These are phyloP conservation scores for Alternaria viburni DNA, from an alignment of 2,329 filamentous ascomycete genomes.

Conservation along the genomic window DNA sequence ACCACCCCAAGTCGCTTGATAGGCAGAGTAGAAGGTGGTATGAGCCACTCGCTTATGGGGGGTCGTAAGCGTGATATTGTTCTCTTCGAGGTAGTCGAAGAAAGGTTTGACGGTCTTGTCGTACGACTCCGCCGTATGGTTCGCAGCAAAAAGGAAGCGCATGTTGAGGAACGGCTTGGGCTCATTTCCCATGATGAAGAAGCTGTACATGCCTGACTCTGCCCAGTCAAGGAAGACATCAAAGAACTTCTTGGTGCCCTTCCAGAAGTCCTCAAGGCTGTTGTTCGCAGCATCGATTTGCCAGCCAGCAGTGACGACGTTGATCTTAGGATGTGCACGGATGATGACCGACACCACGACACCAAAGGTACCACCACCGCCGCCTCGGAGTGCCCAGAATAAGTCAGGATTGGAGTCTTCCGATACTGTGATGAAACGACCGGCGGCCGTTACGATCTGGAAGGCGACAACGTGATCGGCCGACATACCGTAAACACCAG, in stretches of 20 bases:
- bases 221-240: slow-evolving; percentile 20
- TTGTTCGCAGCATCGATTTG: neutral
- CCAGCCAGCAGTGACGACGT: no score
- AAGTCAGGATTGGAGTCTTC: slow-evolving; percentile 19
- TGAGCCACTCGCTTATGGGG: no score
- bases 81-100: no score
- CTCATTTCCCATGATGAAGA: slow-evolving; percentile 17
- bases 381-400: slow-evolving; percentile 34
- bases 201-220: slow-evolving; percentile 22
- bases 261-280: slow-evolving; percentile 25
- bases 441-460: slow-evolving; percentile 28
- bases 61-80: no score
- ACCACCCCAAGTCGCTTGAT: no score
- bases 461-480: slow-evolving; percentile 29
- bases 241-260: slow-evolving; percentile 16
- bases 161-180: no score
- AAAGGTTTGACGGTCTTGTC: no score
- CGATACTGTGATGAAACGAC: slow-evolving; percentile 11
- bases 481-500: slow-evolving; percentile 49
- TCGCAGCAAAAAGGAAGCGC: no score
- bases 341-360: slow-evolving; percentile 21
- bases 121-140: no score
- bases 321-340: slow-evolving; percentile 26
- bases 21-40: no score
- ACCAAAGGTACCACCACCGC: slow-evolving; percentile 28